Evolutionary conservation across 139 green algal species (phyloP), one percentile per base, ranked within the genome.

Genomic region (Mesotaenium endlicherianum): DNA sequence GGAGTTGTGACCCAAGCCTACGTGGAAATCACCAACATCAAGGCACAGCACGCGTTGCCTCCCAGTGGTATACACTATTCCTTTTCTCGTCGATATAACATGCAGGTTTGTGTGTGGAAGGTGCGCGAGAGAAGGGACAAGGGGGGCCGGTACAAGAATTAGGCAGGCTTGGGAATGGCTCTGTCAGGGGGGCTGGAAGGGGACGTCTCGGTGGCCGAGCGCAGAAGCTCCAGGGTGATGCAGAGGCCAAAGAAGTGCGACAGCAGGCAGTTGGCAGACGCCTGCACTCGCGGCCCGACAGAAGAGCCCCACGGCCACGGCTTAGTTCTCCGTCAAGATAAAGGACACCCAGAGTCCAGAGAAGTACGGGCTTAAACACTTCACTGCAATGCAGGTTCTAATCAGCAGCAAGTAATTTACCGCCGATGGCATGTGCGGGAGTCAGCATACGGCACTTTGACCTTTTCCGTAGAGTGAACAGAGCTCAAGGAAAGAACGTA

Each of bases 201-300:
- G 34, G 34, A 75, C 40, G 71, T 49, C 1, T 77, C 11, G 31
- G 80, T 86, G 36, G 45, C 30, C 55, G 80, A 39, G n/a, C 83
- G 76, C 55, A 97, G 91, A 71, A 98, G 86, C 91, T 92, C 96
- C 55, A 98, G 88, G 1, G 88, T 93, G 82, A 91, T 91, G 16
- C 93, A 72, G 40, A 97, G 81, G n/a, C 88, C 93, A 58, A 95
- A 76, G 82, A 97, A 97, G 91, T 98, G 95, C 2, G 93, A 91
- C 31, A 97, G 83, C 69, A 98, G 86, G 17, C 93, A 95, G 88
- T 98, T 98, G 44, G 93, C 95, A 40, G 93, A 95, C 17, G 95
- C 95, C 91, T 97, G 91, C 81, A 79, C 17, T 31, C 34, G 31
- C 2, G 71, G 38, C 39, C 4, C 44, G 8, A 75, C 5, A 75